Evolutionary conservation across 1,284 basidiomycete genomes (phyloP).

Genomic region (Trametes polyzona): DNA sequence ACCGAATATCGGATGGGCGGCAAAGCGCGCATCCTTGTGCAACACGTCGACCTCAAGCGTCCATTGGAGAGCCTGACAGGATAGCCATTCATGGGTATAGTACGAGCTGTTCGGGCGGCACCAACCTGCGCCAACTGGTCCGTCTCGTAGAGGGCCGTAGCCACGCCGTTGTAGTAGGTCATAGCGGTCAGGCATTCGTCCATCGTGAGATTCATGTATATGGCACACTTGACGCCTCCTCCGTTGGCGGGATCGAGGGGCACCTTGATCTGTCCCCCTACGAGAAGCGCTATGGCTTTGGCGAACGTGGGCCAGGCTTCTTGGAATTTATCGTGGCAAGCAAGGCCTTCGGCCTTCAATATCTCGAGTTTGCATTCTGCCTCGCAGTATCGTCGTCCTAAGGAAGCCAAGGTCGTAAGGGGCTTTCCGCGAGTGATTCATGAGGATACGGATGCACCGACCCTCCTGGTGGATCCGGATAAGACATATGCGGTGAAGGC

Average conservation of each 20-base stretch:
- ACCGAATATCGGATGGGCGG: slow-evolving; percentile 11
- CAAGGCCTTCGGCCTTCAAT: slow-evolving; percentile 10
- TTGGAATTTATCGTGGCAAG: slow-evolving; percentile 6
- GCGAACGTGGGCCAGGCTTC: slow-evolving; percentile 11
- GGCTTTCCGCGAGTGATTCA: no score
- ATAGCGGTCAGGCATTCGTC: slow-evolving; percentile 24
- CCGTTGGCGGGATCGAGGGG: slow-evolving; percentile 13
- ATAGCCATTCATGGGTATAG: no score
- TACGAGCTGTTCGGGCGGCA: no score
- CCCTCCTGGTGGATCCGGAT: slow-evolving; percentile 2
- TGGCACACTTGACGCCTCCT: slow-evolving; percentile 17
- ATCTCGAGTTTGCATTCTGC: slow-evolving; percentile 13
- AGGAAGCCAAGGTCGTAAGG: no score
- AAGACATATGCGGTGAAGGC: slow-evolving; percentile 9
- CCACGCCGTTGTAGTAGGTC: slow-evolving; percentile 22
- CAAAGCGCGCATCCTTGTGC: slow-evolving; percentile 21
- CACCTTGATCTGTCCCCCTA: slow-evolving; percentile 12
- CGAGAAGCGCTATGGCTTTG: slow-evolving; percentile 12
- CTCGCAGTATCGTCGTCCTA: slow-evolving; percentile 13
- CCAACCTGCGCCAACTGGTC: slow-evolving; percentile 11
- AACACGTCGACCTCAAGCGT: slow-evolving; percentile 18
- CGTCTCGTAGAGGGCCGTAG: slow-evolving; percentile 7
- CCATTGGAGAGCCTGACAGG: slow-evolving; percentile 21
- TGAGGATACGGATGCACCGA: no score
- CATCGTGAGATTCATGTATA: slow-evolving; percentile 19